Evolutionary conservation across 2,329 filamentous ascomycete species (phyloP), one percentile per base, ranked within the genome.

Genomic region (Aspergillus ochraceus): DNA sequence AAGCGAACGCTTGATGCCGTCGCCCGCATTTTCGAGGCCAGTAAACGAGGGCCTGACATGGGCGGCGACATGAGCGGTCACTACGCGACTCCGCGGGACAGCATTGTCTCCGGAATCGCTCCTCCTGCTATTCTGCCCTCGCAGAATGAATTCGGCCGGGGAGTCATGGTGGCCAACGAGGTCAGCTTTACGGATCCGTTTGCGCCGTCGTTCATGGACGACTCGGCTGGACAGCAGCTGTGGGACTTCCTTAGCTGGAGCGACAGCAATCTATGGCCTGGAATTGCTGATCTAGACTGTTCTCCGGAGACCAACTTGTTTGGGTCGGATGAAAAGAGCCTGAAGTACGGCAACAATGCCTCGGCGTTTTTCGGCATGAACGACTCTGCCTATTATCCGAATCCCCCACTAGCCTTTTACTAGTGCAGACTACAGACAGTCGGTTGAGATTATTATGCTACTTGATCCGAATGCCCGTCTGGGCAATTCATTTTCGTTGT

Each of bases 1-100:
- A 82, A 83, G 62, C 80, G 86, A 58, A 87, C 85, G 55, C 78
- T 86, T 49, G 86, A 89, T 71, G 86, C 88, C 4, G 82, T 90
- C 24, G 82, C 80, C 66, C 81, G 84, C 64, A 86, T 89, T 76
- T 87, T 88, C 68, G 86, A 88, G 66, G 86, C 86, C 12, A 76
- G 74, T 58, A 76, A 76, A 60, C 68, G 74, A 6, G 66, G 68
- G 19, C 65, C 68, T 19, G 62, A 61, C 19, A 57, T 67, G 20
- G 60, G 47, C 10, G 60, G 47, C 11, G 60, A 68, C 3, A 51
- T 56, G 3, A 54, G 50, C 26, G 60, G 56, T 17, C 56, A 62
- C 36, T 68, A 58, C 54, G 36, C 64, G 12, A 57, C 62, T 20
- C 57, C 65, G 52, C 66, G 67, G 50, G 65, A 69, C 14, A 49